A percentile compares a stretch with the other conserved stretches of the same genome.
Conservation (phyloP, 805 yeast species). For the Lipomyces oligophaga region DNA sequence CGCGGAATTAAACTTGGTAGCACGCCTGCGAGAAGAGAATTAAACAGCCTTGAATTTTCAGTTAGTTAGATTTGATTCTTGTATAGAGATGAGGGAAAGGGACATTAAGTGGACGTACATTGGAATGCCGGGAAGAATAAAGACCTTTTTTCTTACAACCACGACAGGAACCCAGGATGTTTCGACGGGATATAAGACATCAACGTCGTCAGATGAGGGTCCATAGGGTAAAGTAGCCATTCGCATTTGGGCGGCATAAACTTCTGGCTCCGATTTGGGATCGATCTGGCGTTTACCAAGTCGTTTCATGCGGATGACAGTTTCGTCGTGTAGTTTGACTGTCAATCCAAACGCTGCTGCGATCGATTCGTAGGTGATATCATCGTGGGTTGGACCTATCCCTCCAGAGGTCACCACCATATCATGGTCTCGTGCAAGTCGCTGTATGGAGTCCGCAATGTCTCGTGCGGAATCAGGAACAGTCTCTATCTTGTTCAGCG, state of each 20-base stretch:
- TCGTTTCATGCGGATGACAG: conserved; percentile 56
- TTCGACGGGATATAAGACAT: conserved; percentile 43
- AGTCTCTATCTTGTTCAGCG: conserved; percentile 60
- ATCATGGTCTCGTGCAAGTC: conserved; percentile 53
- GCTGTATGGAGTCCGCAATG: conserved; percentile 51
- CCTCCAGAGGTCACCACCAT: conserved; percentile 66
- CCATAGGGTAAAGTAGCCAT: conserved; percentile 77
- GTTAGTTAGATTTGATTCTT: background rate
- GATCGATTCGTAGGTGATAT: conserved; percentile 74
- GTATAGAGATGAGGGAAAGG: background rate
- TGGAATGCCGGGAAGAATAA: conserved; percentile 82
- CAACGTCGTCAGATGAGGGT: conserved; percentile 28
- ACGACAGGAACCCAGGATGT: conserved; percentile 83
- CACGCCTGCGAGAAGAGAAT: conserved; percentile 47
- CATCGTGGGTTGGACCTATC: conserved; percentile 90
- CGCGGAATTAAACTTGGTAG: conserved; percentile 40
- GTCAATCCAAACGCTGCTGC: conserved; percentile 59
- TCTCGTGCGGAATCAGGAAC: conserved; percentile 74
- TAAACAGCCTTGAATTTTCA: conserved; percentile 46
- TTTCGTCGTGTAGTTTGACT: conserved; percentile 50
- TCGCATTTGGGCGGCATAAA: conserved; percentile 57
- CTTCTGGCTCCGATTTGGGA: conserved; percentile 42
- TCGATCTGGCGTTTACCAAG: conserved; percentile 40
- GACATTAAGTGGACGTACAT: no score
- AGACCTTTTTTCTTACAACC: conserved; percentile 58